Percentiles rank a stretch among this genome's conserved stretches.
phyloP scores from a whole-genome alignment of 306 rosid genomes.

The Cicer judaicum region DNA sequence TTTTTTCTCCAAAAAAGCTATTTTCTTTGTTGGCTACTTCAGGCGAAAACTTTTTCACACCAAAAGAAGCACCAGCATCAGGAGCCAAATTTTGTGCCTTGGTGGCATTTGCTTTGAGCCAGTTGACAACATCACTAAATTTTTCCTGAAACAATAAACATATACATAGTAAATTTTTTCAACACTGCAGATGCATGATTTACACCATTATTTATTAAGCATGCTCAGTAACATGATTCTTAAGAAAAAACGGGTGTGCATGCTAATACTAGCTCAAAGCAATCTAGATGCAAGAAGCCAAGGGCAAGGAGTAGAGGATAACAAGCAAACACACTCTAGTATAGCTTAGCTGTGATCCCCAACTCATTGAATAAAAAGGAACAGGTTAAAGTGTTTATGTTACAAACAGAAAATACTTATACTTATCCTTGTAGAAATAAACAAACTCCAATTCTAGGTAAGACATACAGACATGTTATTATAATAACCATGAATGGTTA shows the following conservation, averaged over 20 bases:
- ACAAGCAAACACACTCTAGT: constrained; percentile 12
- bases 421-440: constrained; percentile 17
- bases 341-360: neutral
- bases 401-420: constrained; percentile 24
- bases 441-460: constrained; percentile 28
- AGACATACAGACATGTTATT: constrained; percentile 21
- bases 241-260: constrained; percentile 3
- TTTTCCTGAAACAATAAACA: constrained; percentile 72
- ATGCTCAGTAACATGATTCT: constrained; percentile 3
- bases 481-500: neutral
- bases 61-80: constrained; percentile 45
- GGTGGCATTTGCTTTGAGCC: constrained; percentile 82
- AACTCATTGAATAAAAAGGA: constrained; percentile 2
- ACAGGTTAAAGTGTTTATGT: constrained; percentile 4
- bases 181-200: constrained; percentile 27
- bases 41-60: constrained; percentile 56
- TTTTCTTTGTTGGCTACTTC: constrained; percentile 54
- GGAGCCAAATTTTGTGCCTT: constrained; percentile 59
- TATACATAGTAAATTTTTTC: constrained; percentile 28
- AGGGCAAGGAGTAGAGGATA: constrained; percentile 3
- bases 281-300: constrained; percentile 22
- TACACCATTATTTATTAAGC: constrained; percentile 21
- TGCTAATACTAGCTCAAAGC: constrained; percentile 29
- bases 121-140: constrained; percentile 84
- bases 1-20: constrained; percentile 58